Evolutionary conservation across 1,139 yeast species (phyloP).

Genomic region (Magnusiomyces tetraspermus): DNA sequence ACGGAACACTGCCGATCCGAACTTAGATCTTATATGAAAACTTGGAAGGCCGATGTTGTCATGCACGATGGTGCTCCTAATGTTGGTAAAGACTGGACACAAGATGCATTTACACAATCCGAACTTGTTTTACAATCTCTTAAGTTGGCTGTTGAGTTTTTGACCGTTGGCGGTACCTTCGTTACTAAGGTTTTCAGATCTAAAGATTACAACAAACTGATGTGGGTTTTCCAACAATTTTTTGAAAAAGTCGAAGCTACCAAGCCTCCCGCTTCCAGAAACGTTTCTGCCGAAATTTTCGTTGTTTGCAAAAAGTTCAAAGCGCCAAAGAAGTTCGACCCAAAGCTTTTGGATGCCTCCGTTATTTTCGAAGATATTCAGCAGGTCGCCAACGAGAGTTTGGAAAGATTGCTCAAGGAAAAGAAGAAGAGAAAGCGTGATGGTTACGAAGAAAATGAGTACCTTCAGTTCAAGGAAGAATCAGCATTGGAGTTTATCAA

Average conservation of each 20-base stretch:
- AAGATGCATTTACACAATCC: conserved; percentile 97
- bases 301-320: conserved; percentile 94
- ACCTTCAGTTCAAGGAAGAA: conserved; percentile 62
- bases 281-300: conserved; percentile 96
- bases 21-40: conserved; percentile 89
- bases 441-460: conserved; percentile 96
- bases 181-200: conserved; percentile 96
- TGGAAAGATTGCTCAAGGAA: conserved; percentile 88
- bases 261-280: conserved; percentile 97
- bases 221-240: conserved; percentile 95
- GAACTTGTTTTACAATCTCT: conserved; percentile 90
- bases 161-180: conserved; percentile 89
- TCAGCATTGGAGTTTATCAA: conserved; percentile 71
- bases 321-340: conserved; percentile 92
- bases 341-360: conserved; percentile 80
- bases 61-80: conserved; percentile 99
- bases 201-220: conserved; percentile 88
- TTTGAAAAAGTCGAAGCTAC: conserved; percentile 97
- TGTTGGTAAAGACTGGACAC: conserved; percentile 98
- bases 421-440: conserved; percentile 82
- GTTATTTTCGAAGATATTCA: conserved; percentile 86
- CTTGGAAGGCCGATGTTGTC: conserved; percentile 98
- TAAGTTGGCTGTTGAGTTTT: conserved; percentile 89
- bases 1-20: conserved; percentile 95
- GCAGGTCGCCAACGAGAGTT: conserved; percentile 63